Base-by-base conservation (phyloP, 2,329 filamentous ascomycete species). In the Emericellopsis atlantica region DNA sequence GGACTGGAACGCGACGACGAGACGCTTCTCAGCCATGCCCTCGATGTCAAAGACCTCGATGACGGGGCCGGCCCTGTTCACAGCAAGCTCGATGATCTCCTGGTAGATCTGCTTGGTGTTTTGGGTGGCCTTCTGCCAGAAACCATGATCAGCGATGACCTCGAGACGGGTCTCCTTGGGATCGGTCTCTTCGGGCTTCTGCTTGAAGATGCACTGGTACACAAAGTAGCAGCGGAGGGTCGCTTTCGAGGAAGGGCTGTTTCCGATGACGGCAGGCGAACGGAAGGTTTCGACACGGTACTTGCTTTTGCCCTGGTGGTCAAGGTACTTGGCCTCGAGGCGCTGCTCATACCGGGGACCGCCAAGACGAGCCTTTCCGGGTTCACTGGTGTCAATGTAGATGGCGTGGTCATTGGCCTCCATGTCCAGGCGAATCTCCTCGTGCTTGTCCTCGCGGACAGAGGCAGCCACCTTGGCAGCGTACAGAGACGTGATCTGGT, bases 11-110 rank as follows among this genome's bases (percentile, higher is more conserved):
- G 89, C 92, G 52, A 98, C 76, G 42, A 98, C 88, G 45, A 98
- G 69, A 53, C 92, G 79, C 75, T 95, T 96, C 70, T 98, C 92
- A 26, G 83, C 77, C 15, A 82, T 84, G 50, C 77, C 86, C 56
- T 95, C 87, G 42, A 98, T 89, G 58, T 98, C 90, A 54, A 94
- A 98, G 60, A 94, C 86, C 64, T 98, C 90, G 50, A 98, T 96
- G 51, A 98, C 92, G 4, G 92, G 92, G 6, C 92, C 92, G 29
- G 86, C 90, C 46, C 92, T 74, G 53, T 71, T 71, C 42, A 95
- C 86, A 5, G 88, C 88, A 42, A 85, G 76, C 56, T 84, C 79
- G 55, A 98, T 89, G 54, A 95, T 86, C 53, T 94, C 84, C 60
- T 93, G 84, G 68, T 98, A 98, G 54, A 98, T 84, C 51, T 85